Percentiles rank a stretch among this genome's conserved stretches.
Conservation (phyloP, 73 alveolate species). For the Breviolum minutum region DNA sequence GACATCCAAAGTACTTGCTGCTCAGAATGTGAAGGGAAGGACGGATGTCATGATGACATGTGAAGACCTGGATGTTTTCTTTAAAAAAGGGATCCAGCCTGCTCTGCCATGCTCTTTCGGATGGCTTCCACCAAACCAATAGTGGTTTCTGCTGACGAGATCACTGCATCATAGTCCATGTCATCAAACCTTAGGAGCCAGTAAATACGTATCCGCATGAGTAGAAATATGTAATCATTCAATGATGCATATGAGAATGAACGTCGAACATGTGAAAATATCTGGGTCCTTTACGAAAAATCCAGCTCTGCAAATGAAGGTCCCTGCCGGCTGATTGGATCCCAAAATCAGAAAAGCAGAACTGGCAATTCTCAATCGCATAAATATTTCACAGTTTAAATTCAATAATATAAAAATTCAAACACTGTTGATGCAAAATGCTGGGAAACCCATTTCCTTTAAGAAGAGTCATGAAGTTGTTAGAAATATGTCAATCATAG, state of each 20-base stretch:
- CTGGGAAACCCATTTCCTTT: no score
- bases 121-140: slow-evolving; percentile 30
- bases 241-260: background rate
- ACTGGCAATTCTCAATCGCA: no score
- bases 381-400: no score
- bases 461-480: no score
- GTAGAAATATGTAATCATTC: background rate
- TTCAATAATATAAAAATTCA: no score
- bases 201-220: background rate
- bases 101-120: slow-evolving; percentile 5
- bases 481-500: no score
- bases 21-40: background rate
- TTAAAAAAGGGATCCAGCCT: background rate
- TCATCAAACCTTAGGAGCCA: background rate
- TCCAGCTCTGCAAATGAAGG: slow-evolving; percentile 25
- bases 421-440: no score
- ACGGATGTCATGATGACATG: no score
- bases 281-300: slow-evolving; percentile 1
- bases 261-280: background rate
- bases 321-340: background rate
- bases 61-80: background rate
- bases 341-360: background rate
- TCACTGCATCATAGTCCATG: slow-evolving; percentile 46
- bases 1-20: background rate
- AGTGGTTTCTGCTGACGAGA: slow-evolving; percentile 6